Evolutionary conservation across 352 stramenopile species (phyloP).

Genomic region (Phytophthora citricola): DNA sequence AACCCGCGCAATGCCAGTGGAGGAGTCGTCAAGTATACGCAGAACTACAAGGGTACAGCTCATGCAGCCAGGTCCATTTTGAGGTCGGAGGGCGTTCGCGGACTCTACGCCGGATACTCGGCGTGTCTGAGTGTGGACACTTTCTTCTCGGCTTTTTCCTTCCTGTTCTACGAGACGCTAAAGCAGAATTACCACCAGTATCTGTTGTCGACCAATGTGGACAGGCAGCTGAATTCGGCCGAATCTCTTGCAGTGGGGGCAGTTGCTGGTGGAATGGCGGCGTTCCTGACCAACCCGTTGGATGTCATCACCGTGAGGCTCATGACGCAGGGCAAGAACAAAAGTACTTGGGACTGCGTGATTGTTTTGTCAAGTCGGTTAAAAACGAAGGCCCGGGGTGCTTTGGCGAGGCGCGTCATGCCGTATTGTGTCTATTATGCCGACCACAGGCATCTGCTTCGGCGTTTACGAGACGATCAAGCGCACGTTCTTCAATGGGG

Average conservation of each 20-base stretch:
- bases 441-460: constrained; percentile 84
- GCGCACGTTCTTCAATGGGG: constrained; percentile 67
- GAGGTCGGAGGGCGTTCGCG: constrained; percentile 61
- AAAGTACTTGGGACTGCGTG: constrained; percentile 63
- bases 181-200: constrained; percentile 59
- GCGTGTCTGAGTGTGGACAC: constrained; percentile 83
- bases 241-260: constrained; percentile 70
- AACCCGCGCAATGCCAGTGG: constrained; percentile 77
- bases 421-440: constrained; percentile 80
- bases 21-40: constrained; percentile 68
- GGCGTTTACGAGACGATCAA: constrained; percentile 89
- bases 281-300: constrained; percentile 83
- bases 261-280: constrained; percentile 62
- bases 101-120: constrained; percentile 79
- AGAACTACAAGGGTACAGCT: constrained; percentile 73
- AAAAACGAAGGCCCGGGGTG: constrained; percentile 55
- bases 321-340: constrained; percentile 84
- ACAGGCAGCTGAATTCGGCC: constrained; percentile 50
- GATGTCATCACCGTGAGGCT: constrained; percentile 83
- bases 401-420: constrained; percentile 78
- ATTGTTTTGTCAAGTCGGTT: constrained; percentile 71
- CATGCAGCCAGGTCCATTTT: constrained; percentile 74
- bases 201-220: constrained; percentile 33
- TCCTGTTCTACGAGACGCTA: constrained; percentile 85
- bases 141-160: constrained; percentile 83